Conservation (phyloP, 2,329 filamentous ascomycete genomes). For the Didymella glomerata region DNA sequence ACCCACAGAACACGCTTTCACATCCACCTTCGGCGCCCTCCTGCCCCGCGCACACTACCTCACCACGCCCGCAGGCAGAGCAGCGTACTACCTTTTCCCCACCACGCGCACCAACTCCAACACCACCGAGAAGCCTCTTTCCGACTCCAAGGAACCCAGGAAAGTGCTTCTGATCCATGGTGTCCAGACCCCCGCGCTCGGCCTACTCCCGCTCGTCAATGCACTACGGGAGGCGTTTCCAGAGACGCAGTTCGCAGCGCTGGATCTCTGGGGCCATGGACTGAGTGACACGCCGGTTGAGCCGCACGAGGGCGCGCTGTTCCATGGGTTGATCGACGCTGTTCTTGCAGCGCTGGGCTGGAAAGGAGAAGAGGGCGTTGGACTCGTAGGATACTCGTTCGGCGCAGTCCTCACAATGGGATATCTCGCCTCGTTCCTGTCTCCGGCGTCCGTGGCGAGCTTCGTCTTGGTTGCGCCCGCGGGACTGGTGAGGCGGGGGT, state of each 20-base stretch:
- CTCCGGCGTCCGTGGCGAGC: not conserved
- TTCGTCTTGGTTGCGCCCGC: slow-evolving; percentile 58
- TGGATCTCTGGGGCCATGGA: slow-evolving; percentile 65
- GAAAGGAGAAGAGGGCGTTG: slow-evolving; percentile 41
- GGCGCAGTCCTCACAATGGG: slow-evolving; percentile 50
- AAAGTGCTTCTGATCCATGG: slow-evolving; percentile 61
- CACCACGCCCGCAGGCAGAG: slow-evolving; percentile 44
- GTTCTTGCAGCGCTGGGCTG: slow-evolving; percentile 55
- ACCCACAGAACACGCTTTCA: slow-evolving; percentile 52
- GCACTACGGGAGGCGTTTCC: slow-evolving; percentile 50
- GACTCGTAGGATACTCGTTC: slow-evolving; percentile 62
- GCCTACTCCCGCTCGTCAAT: slow-evolving; percentile 55
- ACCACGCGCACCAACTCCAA: slow-evolving; percentile 23
- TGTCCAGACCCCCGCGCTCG: slow-evolving; percentile 61
- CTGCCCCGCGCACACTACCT: slow-evolving; percentile 53
- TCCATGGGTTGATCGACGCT: slow-evolving; percentile 54
- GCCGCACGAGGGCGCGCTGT: slow-evolving; percentile 54
- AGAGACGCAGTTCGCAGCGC: slow-evolving; percentile 52
- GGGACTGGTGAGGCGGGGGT: slow-evolving; percentile 43
- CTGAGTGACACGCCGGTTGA: slow-evolving; percentile 59
- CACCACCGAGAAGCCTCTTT: too few relatives aligned
- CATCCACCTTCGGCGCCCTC: slow-evolving; percentile 49
- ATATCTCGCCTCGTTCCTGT: not conserved
- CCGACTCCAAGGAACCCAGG: slow-evolving; percentile 11
- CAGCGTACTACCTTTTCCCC: slow-evolving; percentile 53